These are phyloP conservation scores for Penicillium griseofulvum DNA, from an alignment of 2,329 filamentous ascomycete genomes.

Conservation along the genomic window DNA sequence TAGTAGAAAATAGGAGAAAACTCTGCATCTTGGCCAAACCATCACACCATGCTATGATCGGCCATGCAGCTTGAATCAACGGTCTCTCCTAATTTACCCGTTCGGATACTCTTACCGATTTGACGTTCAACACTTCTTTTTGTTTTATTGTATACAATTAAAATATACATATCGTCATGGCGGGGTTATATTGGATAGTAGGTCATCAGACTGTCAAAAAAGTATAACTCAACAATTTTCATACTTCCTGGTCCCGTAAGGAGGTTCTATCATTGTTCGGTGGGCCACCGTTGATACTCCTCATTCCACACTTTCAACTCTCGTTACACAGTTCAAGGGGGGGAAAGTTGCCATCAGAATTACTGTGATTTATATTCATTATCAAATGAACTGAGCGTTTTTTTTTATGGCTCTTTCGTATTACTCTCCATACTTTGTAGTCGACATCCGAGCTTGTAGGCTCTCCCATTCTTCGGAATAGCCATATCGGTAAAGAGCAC, in stretches of 20 bases:
- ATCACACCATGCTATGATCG: no score
- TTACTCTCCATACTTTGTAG: not conserved
- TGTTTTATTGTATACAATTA: not conserved
- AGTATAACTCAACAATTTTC: not conserved
- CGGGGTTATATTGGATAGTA: not conserved
- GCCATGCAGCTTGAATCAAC: no score
- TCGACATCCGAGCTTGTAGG: not conserved
- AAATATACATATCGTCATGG: not conserved
- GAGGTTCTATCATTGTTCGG: conserved; percentile 3
- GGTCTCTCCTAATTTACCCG: not conserved
- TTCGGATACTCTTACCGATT: not conserved
- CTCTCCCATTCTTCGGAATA: not conserved
- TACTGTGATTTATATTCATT: not conserved
- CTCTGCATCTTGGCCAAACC: no score
- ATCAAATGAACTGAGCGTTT: not conserved
- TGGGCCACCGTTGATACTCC: conserved; percentile 1
- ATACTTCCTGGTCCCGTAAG: not conserved
- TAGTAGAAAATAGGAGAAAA: no score
- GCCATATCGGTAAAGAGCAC: not conserved
- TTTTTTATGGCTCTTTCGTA: not conserved
- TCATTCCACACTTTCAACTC: not conserved
- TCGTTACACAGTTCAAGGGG: conserved; percentile 2
- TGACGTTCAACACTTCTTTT: not conserved
- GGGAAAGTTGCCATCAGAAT: not conserved
- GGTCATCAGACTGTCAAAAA: conserved; percentile 4